Evolutionary conservation across 306 rosid species (phyloP), one percentile per base, ranked within the genome.

Genomic region (Macrotyloma uniflorum): DNA sequence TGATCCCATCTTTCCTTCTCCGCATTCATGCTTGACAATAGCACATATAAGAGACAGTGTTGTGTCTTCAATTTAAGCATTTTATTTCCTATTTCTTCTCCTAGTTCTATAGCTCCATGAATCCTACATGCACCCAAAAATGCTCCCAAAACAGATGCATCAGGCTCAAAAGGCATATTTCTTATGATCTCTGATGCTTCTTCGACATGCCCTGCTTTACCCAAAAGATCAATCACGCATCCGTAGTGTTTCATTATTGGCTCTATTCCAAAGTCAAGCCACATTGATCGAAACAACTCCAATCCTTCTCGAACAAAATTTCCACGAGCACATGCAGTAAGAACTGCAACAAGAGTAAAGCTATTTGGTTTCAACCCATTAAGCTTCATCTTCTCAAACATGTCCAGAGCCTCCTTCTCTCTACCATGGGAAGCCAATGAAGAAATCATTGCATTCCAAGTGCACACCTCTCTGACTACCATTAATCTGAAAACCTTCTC

Each of bases 381-480:
- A 15, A 16, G 54, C 83, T 80, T 89, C 91, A 94, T 84, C 22
- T 75, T 43, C 50, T 75, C 90, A 85, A 90, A 92, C 89, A 87
- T 40, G 64, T 84, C 85, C 35, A 92, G 42, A 61, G 93, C 93
- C 61, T 90, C 86, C 75, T 66, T 79, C 90, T 87, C 97, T 55
- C 75, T 82, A 24, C 95, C 89, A 86, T 92, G 87, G 61, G 90
- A 87, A 71, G 96, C 85, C 55, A 90, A 76, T 0, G 91, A 81
- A 68, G 92, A 86, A 67, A 94, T 88, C 96, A 94, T 92, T 35
- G 91, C 94, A 79, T 92, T 94, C 97, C 96, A 92, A 63, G 90
- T 77, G 76, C 96, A 94, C 10, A 87, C 87, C 78, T 86, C 86
- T 77, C 67, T 90, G 23, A 63, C 51, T 20, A 12, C 68, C 88